Base-by-base conservation (phyloP, 345 rosid genomes). In the Odontarrhena argentea region DNA sequence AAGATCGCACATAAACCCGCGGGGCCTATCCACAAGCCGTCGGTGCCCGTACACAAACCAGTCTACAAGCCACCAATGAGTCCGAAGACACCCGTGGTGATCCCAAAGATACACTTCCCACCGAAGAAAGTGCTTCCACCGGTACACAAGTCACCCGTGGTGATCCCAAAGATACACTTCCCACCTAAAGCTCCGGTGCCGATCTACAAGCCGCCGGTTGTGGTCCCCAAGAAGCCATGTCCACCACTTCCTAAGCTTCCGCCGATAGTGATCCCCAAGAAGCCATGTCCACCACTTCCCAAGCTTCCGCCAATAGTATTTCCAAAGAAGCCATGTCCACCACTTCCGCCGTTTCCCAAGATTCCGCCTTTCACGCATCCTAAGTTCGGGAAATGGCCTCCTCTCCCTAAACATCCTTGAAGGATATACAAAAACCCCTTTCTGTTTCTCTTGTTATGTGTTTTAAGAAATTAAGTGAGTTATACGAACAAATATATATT, bases 361-460 rank as follows among this genome's bases (percentile, higher is more conserved):
- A 8, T 38, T 38, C 42, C 42, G 42, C 45, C 48, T 42, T 64
- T 71, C 72, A 69, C 75, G 35, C 76, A 77, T 46, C 84, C 79
- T 26, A 72, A 85, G 70, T 82, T 78, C 24, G 79, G 79, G 25
- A 79, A 85, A 59, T 71, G 63, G 74, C 85, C 85, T 65, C 82
- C 84, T 24, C 36, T 63, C 15, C 75, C 69, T 37, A 55, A 63
- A 37, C 67, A 66, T 46, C 66, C 75, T 26, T 70, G 56, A 60
- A 10, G 18, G 12, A 22, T 1, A 30, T 5, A 40, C 24, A 32
- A 22, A 3, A n/a, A 22, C 26, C n/a, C n/a, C n/a, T 11, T 1
- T 14, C 6, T 53, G 1, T 5, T n/a, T 13, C 22, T 13, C 22
- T 53, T 30, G 4, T n/a, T 54, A 6, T 35, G 4, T 32, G 36